Evolutionary conservation across 2,329 filamentous ascomycete genomes (phyloP), one percentile per base, ranked within the genome.

Genomic region (Fusarium floridanum): DNA sequence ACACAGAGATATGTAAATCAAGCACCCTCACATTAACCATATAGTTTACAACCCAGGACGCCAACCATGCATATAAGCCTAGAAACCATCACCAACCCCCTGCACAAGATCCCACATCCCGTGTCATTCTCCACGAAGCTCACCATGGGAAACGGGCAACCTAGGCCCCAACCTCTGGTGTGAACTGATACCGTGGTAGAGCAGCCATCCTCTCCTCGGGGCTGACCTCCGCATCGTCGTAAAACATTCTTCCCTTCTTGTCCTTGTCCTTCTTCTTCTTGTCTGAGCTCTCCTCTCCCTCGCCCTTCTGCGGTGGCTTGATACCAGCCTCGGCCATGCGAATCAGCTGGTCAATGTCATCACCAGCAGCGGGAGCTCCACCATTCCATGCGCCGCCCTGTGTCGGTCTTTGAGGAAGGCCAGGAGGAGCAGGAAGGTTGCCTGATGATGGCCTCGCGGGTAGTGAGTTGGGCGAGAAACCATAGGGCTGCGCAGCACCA

Each of bases 151-250:
- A 41, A 56, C 41, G 45, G 45, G 45, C 59, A 4, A 17, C 65
- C 48, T 76, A 75, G 34, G 72, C 78, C 16, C 66, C 79, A 32
- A 78, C 75, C 45, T 77, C 74, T 7, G 81, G 77, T 37, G 72
- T 75, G 66, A 90, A 93, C 78, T 92, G 91, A 85, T 97, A 98
- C 83, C 91, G 92, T 71, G 93, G 87, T 85, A 97, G 85, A 80
- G 86, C 85, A 32, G 94, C 93, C 94, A 97, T 95, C 84, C 92
- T 94, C 88, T 98, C 95, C 85, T 98, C 95, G 2, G 95, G 94
- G 79, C 94, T 97, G 79, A 91, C 86, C 68, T 93, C 92, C 61
- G 93, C 91, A 80, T 97, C 94, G 72, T 91, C 91, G 85, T 97
- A 98, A 34, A 97, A 87, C 89, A 98, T 92, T 81, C 90, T 89